A percentile compares a stretch with the other conserved stretches of the same genome.
phyloP scores from a whole-genome alignment of 306 rosid genomes.

The Lathyrus tuberosus region DNA sequence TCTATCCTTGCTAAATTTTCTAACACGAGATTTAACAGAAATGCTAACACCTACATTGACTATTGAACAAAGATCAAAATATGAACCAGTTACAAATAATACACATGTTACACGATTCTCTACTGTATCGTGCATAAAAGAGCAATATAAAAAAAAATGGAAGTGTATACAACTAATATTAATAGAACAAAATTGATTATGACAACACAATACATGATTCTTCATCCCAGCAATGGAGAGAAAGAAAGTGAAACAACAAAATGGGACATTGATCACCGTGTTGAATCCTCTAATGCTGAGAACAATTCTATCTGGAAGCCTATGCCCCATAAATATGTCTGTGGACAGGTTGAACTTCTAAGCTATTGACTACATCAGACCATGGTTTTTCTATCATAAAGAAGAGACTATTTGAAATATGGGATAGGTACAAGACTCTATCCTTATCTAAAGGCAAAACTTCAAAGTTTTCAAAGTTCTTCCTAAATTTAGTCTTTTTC shows the following conservation, averaged over 20 bases:
- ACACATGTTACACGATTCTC: background rate
- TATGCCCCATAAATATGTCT: conserved; percentile 86
- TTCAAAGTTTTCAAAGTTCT: conserved; percentile 75
- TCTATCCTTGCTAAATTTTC: too few relatives aligned
- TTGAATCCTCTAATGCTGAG: conserved; percentile 52
- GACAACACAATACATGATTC: conserved; percentile 57
- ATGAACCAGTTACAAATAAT: too few relatives aligned
- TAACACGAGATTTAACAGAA: too few relatives aligned
- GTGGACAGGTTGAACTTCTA: conserved; percentile 84
- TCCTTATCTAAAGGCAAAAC: conserved; percentile 57
- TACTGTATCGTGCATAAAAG: too few relatives aligned
- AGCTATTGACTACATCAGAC: conserved; percentile 78
- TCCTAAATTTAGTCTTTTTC: conserved; percentile 62
- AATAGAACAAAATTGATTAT: conserved; percentile 53
- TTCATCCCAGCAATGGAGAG: conserved; percentile 48
- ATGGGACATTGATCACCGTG: conserved; percentile 39
- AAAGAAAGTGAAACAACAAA: conserved; percentile 29
- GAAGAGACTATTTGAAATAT: conserved; percentile 66
- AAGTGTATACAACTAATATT: conserved; percentile 41
- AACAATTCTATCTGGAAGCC: conserved; percentile 29
- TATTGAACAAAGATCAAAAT: too few relatives aligned
- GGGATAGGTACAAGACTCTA: conserved; percentile 74
- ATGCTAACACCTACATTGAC: too few relatives aligned
- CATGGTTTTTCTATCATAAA: conserved; percentile 90
- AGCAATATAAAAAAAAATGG: conserved; percentile 4